These are phyloP conservation scores for Castanea mollissima DNA, from an alignment of 306 rosid genomes.

Conservation along the genomic window DNA sequence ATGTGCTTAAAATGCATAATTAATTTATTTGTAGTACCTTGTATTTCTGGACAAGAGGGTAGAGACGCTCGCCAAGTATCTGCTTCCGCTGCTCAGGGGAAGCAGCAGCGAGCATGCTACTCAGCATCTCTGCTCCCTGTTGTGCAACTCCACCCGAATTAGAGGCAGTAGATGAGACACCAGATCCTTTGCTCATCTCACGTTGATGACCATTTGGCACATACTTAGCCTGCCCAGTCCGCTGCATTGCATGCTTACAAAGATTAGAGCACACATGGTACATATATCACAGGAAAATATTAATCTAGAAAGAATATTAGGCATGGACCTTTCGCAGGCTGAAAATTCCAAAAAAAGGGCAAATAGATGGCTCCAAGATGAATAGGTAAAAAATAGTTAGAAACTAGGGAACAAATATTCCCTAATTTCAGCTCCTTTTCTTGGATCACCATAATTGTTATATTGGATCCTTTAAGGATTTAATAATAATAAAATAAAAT, in stretches of 20 bases:
- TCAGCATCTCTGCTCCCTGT: slow-evolving; percentile 61
- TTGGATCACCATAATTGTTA: neutral
- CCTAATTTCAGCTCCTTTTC: neutral
- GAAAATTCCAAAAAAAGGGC: neutral
- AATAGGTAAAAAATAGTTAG: neutral
- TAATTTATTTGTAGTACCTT: slow-evolving; percentile 40
- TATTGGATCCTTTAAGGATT: too few species aligned
- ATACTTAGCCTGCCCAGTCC: slow-evolving; percentile 51
- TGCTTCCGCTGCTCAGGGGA: slow-evolving; percentile 76
- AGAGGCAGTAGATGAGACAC: slow-evolving; percentile 45
- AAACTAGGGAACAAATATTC: neutral
- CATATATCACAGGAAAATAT: neutral
- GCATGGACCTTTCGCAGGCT: neutral
- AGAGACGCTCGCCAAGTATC: slow-evolving; percentile 75
- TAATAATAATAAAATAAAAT: neutral
- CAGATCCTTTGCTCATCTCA: slow-evolving; percentile 56
- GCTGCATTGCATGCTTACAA: slow-evolving; percentile 32
- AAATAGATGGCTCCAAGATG: neutral
- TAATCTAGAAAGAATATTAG: neutral
- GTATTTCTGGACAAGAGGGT: slow-evolving; percentile 57
- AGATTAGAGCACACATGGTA: slow-evolving; percentile 13
- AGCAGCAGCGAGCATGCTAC: slow-evolving; percentile 74
- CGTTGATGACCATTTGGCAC: slow-evolving; percentile 46
- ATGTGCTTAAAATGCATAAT: neutral
- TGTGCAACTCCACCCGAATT: slow-evolving; percentile 42